Evolutionary conservation across 495 filamentous ascomycete species (phyloP).

Genomic region (Neurospora pannonica): DNA sequence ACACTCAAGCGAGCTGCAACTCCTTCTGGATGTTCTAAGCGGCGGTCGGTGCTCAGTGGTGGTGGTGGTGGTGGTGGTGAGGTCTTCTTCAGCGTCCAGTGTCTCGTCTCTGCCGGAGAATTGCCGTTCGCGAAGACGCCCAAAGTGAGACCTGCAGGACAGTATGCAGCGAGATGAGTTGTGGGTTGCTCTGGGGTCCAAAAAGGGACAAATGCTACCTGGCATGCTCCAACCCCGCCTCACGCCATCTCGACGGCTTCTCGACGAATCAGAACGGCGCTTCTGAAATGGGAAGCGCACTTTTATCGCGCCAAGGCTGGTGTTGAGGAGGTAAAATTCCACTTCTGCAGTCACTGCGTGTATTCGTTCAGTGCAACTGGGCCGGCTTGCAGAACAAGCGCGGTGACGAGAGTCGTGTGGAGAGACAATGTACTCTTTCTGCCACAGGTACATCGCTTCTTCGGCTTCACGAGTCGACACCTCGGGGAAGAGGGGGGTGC

Average conservation of each 20-base stretch:
- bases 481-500: not conserved
- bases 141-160: not conserved
- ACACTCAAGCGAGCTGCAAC: not conserved
- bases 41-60: not conserved
- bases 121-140: not conserved
- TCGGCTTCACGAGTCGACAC: no score
- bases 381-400: not conserved
- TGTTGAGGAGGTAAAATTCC: not conserved
- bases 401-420: not conserved
- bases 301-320: not conserved
- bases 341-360: not conserved
- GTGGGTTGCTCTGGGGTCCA: not conserved
- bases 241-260: not conserved
- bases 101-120: not conserved
- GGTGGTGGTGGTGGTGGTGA: not conserved
- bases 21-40: not conserved
- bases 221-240: not conserved
- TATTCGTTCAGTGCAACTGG: not conserved
- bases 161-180: not conserved
- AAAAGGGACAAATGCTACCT: not conserved
- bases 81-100: not conserved
- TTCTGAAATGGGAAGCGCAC: not conserved
- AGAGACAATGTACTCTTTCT: not conserved
- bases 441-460: not conserved
- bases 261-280: not conserved